Evolutionary conservation across 2,329 filamentous ascomycete genomes (phyloP).

Genomic region (Neopestalotiopsis sp.): DNA sequence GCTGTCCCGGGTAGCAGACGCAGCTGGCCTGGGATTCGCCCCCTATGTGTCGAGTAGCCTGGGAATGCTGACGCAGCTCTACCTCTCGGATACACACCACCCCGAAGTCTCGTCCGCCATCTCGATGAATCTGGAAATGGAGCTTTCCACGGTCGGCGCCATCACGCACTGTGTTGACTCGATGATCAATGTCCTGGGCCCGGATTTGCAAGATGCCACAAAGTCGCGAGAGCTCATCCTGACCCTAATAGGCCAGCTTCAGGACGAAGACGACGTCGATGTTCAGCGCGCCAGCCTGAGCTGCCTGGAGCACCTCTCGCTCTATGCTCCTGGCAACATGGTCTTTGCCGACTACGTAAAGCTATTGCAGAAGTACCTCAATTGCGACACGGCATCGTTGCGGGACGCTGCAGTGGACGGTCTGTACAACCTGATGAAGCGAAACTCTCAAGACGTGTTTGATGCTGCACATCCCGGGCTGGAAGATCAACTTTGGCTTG

Average conservation of each 20-base stretch:
- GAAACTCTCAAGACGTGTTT: constrained; percentile 84
- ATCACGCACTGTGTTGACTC: constrained; percentile 90
- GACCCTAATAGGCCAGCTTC: constrained; percentile 83
- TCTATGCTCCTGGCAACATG: constrained; percentile 90
- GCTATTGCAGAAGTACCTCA: constrained; percentile 78
- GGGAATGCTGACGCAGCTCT: constrained; percentile 92
- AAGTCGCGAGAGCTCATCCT: constrained; percentile 94
- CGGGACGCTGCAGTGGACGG: constrained; percentile 85
- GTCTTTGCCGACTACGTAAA: constrained; percentile 85
- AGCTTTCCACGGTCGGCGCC: constrained; percentile 80
- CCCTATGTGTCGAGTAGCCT: constrained; percentile 88
- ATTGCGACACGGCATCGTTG: constrained; percentile 71
- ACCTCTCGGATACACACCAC: constrained; percentile 90
- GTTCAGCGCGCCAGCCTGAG: constrained; percentile 79
- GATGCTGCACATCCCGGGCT: constrained; percentile 76
- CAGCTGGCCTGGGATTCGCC: constrained; percentile 90
- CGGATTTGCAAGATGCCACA: constrained; percentile 89
- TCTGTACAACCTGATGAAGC: constrained; percentile 93
- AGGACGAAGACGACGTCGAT: constrained; percentile 72
- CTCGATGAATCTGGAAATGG: constrained; percentile 89
- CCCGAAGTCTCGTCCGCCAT: constrained; percentile 79
- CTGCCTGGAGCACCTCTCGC: constrained; percentile 87
- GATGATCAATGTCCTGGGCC: constrained; percentile 94
- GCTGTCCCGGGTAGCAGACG: constrained; percentile 84
- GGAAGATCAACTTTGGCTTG: constrained; percentile 91